Percentiles rank a stretch among this genome's conserved stretches.
Conservation (phyloP, 805 yeast species). For the Starmerella powellii region DNA sequence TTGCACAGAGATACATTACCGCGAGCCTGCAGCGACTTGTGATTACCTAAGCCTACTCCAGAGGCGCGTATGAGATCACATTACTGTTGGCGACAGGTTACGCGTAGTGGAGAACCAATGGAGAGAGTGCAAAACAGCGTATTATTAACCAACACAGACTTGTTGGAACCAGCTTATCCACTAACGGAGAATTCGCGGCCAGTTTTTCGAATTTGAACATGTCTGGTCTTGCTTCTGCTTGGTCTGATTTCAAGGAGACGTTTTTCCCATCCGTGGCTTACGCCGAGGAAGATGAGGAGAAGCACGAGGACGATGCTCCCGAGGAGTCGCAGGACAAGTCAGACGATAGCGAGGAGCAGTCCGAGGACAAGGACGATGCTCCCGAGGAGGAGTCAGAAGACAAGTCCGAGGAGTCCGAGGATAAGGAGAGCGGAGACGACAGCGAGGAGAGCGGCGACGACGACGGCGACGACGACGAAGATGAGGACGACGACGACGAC, state of each 20-base stretch:
- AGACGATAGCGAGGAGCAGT: constrained; percentile 22
- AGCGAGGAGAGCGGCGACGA: constrained; percentile 13
- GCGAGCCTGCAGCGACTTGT: no score
- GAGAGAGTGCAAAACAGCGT: constrained; percentile 9
- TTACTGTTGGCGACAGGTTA: constrained; percentile 3
- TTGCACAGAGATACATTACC: no score
- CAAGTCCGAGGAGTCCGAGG: constrained; percentile 16
- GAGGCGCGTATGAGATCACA: no score
- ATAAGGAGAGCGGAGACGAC: constrained; percentile 12
- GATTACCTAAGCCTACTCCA: no score
- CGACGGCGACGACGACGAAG: constrained; percentile 34
- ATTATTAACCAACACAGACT: constrained; percentile 11
- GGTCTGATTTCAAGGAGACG: constrained; percentile 67
- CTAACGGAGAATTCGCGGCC: background rate
- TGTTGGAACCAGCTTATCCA: background rate
- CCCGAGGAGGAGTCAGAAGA: constrained; percentile 13
- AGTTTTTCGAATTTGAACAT: constrained; percentile 4
- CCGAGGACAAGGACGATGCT: constrained; percentile 5
- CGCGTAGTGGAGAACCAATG: constrained; percentile 11
- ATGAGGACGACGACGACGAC: constrained; percentile 43
- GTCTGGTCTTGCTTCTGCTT: constrained; percentile 30
- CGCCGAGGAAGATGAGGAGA: constrained; percentile 45
- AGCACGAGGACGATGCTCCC: constrained; percentile 8
- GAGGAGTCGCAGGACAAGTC: constrained; percentile 5
- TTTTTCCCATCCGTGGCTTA: constrained; percentile 67